Evolutionary conservation across 768 basidiomycete genomes (phyloP).

Genomic region (Leccinum boreale): DNA sequence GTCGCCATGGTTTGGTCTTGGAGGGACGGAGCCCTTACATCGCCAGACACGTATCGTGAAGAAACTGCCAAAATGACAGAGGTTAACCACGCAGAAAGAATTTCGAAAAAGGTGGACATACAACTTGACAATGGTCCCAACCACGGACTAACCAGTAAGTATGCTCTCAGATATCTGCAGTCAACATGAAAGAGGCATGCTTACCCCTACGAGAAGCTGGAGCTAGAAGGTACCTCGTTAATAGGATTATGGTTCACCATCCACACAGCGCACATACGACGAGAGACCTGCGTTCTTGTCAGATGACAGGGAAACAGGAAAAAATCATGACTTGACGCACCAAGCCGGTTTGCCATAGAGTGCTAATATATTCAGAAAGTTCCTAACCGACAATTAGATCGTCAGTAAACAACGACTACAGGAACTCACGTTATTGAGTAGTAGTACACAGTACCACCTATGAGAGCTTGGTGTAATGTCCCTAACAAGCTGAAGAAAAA

Average conservation of each 20-base stretch:
- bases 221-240: slow-evolving; percentile 28
- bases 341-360: slow-evolving; percentile 43
- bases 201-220: slow-evolving; percentile 41
- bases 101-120: slow-evolving; percentile 26
- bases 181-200: slow-evolving; percentile 5
- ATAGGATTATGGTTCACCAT: slow-evolving; percentile 6
- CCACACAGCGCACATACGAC: slow-evolving; percentile 35
- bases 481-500: slow-evolving; percentile 41
- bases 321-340: slow-evolving; percentile 28
- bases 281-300: slow-evolving; percentile 41
- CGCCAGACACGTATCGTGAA: slow-evolving; percentile 63
- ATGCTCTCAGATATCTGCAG: slow-evolving; percentile 2
- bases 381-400: slow-evolving; percentile 29
- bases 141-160: slow-evolving; percentile 39
- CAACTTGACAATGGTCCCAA: slow-evolving; percentile 56
- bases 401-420: not conserved
- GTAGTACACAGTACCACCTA: slow-evolving; percentile 51
- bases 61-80: slow-evolving; percentile 32
- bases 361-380: slow-evolving; percentile 36
- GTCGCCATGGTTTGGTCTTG: not conserved
- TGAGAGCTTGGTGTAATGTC: slow-evolving; percentile 46
- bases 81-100: not conserved
- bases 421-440: slow-evolving; percentile 51
- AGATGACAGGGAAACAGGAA: slow-evolving; percentile 1
- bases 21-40: slow-evolving; percentile 38